Percentiles rank a stretch among this genome's conserved stretches.
These are phyloP conservation scores for Stromatinia cepivora DNA, from an alignment of 2,329 filamentous ascomycete genomes.

Conservation along the genomic window DNA sequence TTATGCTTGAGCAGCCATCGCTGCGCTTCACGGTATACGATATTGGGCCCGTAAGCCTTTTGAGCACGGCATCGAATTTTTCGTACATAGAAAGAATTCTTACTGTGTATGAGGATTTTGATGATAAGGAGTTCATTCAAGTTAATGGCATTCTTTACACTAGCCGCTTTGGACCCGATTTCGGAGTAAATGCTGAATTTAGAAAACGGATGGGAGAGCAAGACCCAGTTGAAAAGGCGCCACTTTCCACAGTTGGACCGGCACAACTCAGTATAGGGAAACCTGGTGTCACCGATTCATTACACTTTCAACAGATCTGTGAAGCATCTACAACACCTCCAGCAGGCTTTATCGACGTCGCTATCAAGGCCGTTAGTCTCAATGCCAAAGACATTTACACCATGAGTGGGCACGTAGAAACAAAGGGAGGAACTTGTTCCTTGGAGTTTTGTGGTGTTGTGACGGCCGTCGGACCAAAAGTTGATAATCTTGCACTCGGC, in stretches of 20 bases:
- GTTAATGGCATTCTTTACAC: neutral
- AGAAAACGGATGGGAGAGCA: too few relatives aligned
- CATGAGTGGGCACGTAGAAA: neutral
- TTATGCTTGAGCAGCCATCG: conserved; percentile 25
- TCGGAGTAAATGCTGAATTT: neutral
- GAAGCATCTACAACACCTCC: neutral
- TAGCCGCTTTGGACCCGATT: neutral
- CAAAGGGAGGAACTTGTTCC: neutral
- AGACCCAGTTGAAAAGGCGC: too few relatives aligned
- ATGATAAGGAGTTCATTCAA: neutral
- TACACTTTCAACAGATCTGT: neutral
- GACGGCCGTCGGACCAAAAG: neutral
- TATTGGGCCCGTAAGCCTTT: neutral
- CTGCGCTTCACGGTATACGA: conserved; percentile 20
- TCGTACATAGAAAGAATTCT: neutral
- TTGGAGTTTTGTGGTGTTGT: neutral
- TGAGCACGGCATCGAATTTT: neutral
- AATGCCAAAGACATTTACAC: conserved; percentile 3
- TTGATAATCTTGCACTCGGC: neutral
- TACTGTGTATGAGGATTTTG: neutral
- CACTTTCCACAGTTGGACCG: too few relatives aligned
- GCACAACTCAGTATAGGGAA: too few relatives aligned
- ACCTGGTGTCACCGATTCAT: neutral
- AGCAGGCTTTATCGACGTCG: neutral
- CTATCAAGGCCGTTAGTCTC: neutral